phyloP scores from a whole-genome alignment of 768 basidiomycete species.

The Crucibulum laeve region DNA sequence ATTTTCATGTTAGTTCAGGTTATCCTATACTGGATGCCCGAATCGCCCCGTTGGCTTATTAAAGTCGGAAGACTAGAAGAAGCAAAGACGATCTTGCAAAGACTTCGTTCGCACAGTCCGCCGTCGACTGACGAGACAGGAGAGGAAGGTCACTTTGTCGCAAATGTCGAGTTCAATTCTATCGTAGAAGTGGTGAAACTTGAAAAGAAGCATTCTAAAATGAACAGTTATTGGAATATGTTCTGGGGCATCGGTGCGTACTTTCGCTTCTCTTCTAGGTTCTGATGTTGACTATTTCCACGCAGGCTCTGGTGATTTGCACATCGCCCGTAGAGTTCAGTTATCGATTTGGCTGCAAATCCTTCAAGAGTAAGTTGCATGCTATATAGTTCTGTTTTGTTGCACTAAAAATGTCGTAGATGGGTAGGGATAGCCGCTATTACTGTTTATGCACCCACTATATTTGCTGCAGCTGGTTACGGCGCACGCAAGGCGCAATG shows the following conservation, averaged over 20 bases:
- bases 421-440: constrained; percentile 44
- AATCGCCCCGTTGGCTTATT: constrained; percentile 30
- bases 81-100: constrained; percentile 28
- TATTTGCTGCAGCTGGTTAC: constrained; percentile 39
- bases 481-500: constrained; percentile 36
- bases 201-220: constrained; percentile 33
- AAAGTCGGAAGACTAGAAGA: constrained; percentile 34
- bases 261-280: neutral
- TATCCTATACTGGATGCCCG: constrained; percentile 35
- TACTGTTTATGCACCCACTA: constrained; percentile 40
- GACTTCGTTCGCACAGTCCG: constrained; percentile 23
- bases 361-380: constrained; percentile 30
- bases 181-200: constrained; percentile 32
- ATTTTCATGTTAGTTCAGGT: constrained; percentile 6
- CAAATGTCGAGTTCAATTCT: constrained; percentile 27
- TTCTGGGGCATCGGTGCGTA: constrained; percentile 34
- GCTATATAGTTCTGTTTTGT: neutral
- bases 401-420: constrained; percentile 9
- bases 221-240: constrained; percentile 40
- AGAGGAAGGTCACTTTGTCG: constrained; percentile 14
- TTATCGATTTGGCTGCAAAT: constrained; percentile 42
- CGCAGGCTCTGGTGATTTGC: constrained; percentile 29
- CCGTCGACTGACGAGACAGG: constrained; percentile 7
- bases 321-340: constrained; percentile 37
- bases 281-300: neutral